phyloP scores from a whole-genome alignment of 2,329 filamentous ascomycete species.

The Daldinia eschscholtzii region DNA sequence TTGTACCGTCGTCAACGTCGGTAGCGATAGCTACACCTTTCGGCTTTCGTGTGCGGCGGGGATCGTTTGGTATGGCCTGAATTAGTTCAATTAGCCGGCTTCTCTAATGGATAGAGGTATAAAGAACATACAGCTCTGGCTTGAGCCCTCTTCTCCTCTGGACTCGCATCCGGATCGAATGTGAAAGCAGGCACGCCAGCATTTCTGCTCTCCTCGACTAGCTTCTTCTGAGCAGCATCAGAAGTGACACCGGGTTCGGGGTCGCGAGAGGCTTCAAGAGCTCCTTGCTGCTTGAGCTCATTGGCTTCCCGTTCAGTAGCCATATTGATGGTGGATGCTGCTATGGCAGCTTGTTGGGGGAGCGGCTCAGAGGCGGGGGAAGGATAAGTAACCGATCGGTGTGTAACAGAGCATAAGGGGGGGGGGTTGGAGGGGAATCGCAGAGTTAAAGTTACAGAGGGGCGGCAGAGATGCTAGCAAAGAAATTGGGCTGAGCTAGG shows the following conservation, averaged over 20 bases:
- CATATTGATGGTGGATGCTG: conserved; percentile 46
- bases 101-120: conserved; percentile 17
- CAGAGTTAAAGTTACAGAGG: conserved; percentile 6
- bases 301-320: conserved; percentile 55
- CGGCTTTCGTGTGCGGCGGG: conserved; percentile 71
- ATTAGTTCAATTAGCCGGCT: not conserved
- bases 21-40: conserved; percentile 80
- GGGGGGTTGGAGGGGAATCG: conserved; percentile 3
- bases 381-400: conserved; percentile 10
- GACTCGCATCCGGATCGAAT: conserved; percentile 87
- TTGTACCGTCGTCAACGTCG: conserved; percentile 80
- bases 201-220: conserved; percentile 82
- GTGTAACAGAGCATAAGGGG: conserved; percentile 23
- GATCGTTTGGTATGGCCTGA: conserved; percentile 73
- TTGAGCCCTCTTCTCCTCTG: conserved; percentile 86
- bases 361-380: conserved; percentile 45
- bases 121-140: conserved; percentile 75
- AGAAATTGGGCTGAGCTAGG: conserved; percentile 13
- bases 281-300: conserved; percentile 86
- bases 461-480: conserved; percentile 17
- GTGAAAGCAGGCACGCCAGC: conserved; percentile 84
- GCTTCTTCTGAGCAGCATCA: conserved; percentile 77
- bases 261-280: conserved; percentile 80
- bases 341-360: conserved; percentile 44
- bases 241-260: conserved; percentile 75